A percentile compares a stretch with the other conserved stretches of the same genome.
phyloP scores from a whole-genome alignment of 306 rosid genomes.

The Trifolium fragiferum region DNA sequence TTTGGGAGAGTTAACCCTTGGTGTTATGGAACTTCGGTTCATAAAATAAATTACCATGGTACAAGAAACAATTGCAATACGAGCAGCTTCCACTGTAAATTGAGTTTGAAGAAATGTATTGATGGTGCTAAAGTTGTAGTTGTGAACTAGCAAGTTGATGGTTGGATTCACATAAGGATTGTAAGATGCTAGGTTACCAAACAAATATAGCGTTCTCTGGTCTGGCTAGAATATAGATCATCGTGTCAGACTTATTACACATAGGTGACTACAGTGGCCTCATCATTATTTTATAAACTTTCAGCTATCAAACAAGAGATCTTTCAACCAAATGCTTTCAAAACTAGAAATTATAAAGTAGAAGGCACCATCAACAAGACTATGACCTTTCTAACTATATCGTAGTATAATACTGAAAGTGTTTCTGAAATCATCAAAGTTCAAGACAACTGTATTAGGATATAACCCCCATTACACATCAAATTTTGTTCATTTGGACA shows the following conservation, averaged over 20 bases:
- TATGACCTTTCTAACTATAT: slow-evolving; percentile 16
- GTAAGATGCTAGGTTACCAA: slow-evolving; percentile 7
- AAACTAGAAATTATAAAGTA: slow-evolving; percentile 45
- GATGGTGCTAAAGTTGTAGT: slow-evolving; percentile 9
- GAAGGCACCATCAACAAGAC: slow-evolving; percentile 35
- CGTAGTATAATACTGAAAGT: slow-evolving; percentile 6
- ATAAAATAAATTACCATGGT: not conserved
- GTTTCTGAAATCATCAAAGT: slow-evolving; percentile 18
- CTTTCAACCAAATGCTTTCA: slow-evolving; percentile 44
- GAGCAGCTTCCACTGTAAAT: slow-evolving; percentile 14
- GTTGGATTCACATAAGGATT: slow-evolving; percentile 20
- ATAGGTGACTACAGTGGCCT: slow-evolving; percentile 52
- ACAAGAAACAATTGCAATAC: slow-evolving; percentile 36
- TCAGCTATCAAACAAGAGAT: slow-evolving; percentile 51
- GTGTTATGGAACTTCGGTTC: not conserved
- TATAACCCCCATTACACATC: slow-evolving; percentile 19
- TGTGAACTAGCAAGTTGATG: slow-evolving; percentile 30
- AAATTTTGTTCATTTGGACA: not conserved
- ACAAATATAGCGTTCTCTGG: slow-evolving; percentile 7
- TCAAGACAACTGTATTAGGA: slow-evolving; percentile 3
- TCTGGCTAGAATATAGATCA: slow-evolving; percentile 18
- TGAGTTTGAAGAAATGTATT: slow-evolving; percentile 1
- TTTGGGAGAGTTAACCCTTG: slow-evolving; percentile 13
- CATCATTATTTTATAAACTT: slow-evolving; percentile 45
- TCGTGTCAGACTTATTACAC: slow-evolving; percentile 47